Conservation (phyloP, 148 eudicot species). For the Polygonum aviculare region DNA sequence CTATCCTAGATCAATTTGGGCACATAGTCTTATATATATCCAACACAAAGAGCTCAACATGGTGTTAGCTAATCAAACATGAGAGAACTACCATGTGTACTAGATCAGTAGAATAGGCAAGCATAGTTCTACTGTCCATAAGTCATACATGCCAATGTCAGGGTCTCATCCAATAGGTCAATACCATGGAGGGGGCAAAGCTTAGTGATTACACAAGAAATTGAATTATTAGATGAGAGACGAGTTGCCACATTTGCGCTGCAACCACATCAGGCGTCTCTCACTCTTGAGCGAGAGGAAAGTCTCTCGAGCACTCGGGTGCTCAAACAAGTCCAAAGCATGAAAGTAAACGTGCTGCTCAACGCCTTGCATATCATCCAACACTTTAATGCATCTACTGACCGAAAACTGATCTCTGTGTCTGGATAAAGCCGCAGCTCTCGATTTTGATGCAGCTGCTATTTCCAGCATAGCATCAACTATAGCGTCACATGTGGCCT, state of each 20-base stretch:
- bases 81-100: not conserved
- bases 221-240: conserved; percentile 15
- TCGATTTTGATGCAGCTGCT: conserved; percentile 73
- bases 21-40: not conserved
- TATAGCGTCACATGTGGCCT: conserved; percentile 68
- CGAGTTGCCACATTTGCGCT: conserved; percentile 42
- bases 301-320: conserved; percentile 48
- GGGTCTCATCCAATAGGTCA: not conserved
- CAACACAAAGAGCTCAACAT: not conserved
- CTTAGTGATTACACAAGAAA: not conserved
- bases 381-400: conserved; percentile 56
- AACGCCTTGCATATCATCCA: conserved; percentile 65
- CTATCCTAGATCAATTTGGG: not conserved
- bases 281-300: conserved; percentile 53
- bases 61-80: not conserved
- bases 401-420: conserved; percentile 53
- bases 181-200: not conserved
- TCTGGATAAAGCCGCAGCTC: conserved; percentile 57
- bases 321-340: conserved; percentile 59
- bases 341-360: conserved; percentile 58
- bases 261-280: conserved; percentile 46
- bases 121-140: not conserved
- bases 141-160: not conserved
- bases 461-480: conserved; percentile 79
- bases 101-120: not conserved